Evolutionary conservation across 1,139 yeast species (phyloP), one percentile per base, ranked within the genome.

Genomic region (Debaryomyces subglobosus): DNA sequence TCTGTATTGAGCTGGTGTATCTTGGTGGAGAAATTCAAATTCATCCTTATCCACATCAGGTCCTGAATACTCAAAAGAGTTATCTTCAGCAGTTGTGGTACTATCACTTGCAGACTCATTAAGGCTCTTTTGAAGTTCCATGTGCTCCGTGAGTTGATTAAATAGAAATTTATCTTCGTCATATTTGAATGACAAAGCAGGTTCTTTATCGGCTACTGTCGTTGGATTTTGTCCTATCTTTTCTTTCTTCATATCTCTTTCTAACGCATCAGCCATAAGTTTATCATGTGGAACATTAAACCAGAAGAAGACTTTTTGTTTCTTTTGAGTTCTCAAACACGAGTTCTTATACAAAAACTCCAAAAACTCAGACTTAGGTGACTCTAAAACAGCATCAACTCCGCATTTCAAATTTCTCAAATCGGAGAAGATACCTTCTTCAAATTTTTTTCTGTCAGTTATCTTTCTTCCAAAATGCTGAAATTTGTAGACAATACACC

Each of bases 231-330:
- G 87, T 46, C 77, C 76, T 32, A 72, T 50, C 42, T 71, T 66
- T 59, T 92, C 97, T 61, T 89, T 85, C 65, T 91, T 91, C 63
- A 92, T 71, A 62, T 94, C 99, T 58, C 99, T 76, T 67, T 92
- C 98, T 48, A 94, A 71, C 0, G 98, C 98, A 67, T 94, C 99
- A 3, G 94, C 85, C 79, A 94, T 92, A 45, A 94, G 71, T 61
- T 89, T 85, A 64, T 94, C 97, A 68, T 94, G 98, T 39, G 95
- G 94, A 6, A 94, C 98, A 62, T 92, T 87, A 65, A 89, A 92
- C 99, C 99, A 94, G 65, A 86, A 91, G 64, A 94, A 94, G 36
- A 94, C 98, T 65, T 94, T 94, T 65, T 94, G 99, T 64, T 94
- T 94, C 76, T 94, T 94, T 62, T 94, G 98, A 1, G 99, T 94